Conservation (phyloP, 208 protist species). For the Wallacemonas rigidus region DNA sequence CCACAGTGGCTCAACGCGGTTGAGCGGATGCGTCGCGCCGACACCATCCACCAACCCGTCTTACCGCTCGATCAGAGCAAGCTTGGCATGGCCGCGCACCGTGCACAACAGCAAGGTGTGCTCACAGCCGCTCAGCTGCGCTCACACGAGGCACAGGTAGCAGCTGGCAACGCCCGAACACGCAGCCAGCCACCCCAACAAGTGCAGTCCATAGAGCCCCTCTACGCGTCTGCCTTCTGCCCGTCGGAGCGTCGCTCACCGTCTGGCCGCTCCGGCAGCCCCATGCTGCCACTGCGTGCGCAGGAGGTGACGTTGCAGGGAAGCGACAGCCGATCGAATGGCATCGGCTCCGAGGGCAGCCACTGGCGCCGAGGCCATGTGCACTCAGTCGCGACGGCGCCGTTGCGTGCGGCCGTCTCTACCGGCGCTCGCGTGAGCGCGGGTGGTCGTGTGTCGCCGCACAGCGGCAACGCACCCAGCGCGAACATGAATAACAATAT, state of each 20-base stretch:
- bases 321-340: slow-evolving; percentile 11
- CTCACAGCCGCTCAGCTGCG: slow-evolving; percentile 59
- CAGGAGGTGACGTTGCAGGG: slow-evolving; percentile 12
- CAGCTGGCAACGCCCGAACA: neutral
- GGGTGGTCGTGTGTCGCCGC: neutral
- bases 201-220: neutral
- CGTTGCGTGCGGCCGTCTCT: neutral
- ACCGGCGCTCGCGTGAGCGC: neutral
- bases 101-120: slow-evolving; percentile 37
- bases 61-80: slow-evolving; percentile 56
- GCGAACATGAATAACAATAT: neutral
- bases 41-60: slow-evolving; percentile 24
- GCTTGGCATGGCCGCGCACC: slow-evolving; percentile 42
- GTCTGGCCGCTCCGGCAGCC: neutral
- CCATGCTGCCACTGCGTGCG: neutral
- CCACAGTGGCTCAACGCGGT: slow-evolving; percentile 60
- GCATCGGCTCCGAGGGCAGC: neutral
- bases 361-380: neutral
- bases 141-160: slow-evolving; percentile 38
- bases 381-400: neutral
- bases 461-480: neutral
- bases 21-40: slow-evolving; percentile 42
- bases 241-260: neutral
- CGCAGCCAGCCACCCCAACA: neutral
- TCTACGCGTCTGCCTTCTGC: neutral